Base-by-base conservation (phyloP, 805 yeast genomes). In the Yarrowia alimentaria region DNA sequence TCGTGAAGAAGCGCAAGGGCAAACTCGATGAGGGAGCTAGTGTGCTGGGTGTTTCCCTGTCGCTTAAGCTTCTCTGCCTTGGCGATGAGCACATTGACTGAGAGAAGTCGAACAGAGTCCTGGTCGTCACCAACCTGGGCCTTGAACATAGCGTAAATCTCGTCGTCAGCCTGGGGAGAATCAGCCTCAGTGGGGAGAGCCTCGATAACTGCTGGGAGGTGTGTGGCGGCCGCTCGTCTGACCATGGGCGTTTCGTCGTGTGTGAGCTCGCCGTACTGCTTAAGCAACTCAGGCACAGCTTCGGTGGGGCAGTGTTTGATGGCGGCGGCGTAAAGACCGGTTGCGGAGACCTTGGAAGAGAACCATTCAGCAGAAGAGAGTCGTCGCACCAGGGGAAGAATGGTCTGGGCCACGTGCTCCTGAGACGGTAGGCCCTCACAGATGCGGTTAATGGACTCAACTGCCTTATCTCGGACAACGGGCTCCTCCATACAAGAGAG, bases 191-290 rank as follows among this genome's bases (percentile, higher is more conserved):
- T 55, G 18, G 71, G 66, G 53, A 84, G 73, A 47, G 78, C 68
- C 57, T 81, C 79, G 56, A 91, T 79, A 52, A 91, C 69, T 28
- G 67, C 71, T 3, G 99, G 96, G 58, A 93, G 75, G 61, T 84
- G 79, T 32, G 79, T 79, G 6, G 95, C 98, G 12, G 97, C 94
- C 8, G 96, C 85, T 64, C 97, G 82, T 68, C 96, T 81, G 16
- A 93, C 98, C 96, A 93, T 89, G 55, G 99, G 99, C 14, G 95
- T 86, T 54, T 93, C 99, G 66, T 93, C 98, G 57, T 77, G 78
- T 42, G 85, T 78, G 58, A 93, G 73, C 58, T 81, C 84, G 54
- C 78, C 72, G 66, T 82, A 91, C 34, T 83, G 68, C 31, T 76
- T 73, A 56, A 89, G 73, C 54, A 93, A 71, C 43, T 80, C 81